Evolutionary conservation across 2,329 filamentous ascomycete species (phyloP), one percentile per base, ranked within the genome.

Genomic region (Sclerotinia subarctica): DNA sequence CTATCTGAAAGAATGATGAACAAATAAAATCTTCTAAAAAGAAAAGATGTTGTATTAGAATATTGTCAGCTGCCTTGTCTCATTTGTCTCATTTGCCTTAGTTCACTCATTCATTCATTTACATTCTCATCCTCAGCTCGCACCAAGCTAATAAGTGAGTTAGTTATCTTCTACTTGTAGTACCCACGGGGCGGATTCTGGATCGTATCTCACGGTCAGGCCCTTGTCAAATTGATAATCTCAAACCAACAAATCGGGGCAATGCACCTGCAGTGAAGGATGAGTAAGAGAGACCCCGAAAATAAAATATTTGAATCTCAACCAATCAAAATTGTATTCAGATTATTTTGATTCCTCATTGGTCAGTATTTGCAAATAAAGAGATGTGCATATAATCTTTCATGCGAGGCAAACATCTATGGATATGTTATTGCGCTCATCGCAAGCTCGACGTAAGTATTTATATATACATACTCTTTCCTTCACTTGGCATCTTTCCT

Each of bases 201-300:
- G 4, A 42, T 42, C 38, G 38, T 42, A 42, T 42, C 38, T 42
- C 38, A 42, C 38, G 38, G 38, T 42, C 38, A 42, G 17, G 24
- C 56, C 56, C 56, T 59, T 59, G 29, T 29, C 26, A 26, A 52
- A 13, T 49, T 58, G 54, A 58, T 38, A 58, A 58, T 58, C n/a
- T 44, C 54, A 58, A 58, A 44, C 54, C 3, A 57, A 57, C 54
- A n/a, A 57, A 42, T 57, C 54, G 54, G 54, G 53, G n/a, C 32
- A 42, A 21, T 42, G 38, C 38, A 42, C 38, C 21, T 24, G 32
- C 32, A 57, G 54, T 21, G 53, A 57, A 42, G 8, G 21, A 38
- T 38, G 38, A 3, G 11, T 13, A 38, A 17, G 42, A 13, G 24
- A 38, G 54, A 44, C 56, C 24, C 42, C 57, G 42, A 59, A 46